Percentiles rank a stretch among this genome's conserved stretches.
Conservation (phyloP, 805 yeast genomes). For the Saccharomycopsis javanensis region DNA sequence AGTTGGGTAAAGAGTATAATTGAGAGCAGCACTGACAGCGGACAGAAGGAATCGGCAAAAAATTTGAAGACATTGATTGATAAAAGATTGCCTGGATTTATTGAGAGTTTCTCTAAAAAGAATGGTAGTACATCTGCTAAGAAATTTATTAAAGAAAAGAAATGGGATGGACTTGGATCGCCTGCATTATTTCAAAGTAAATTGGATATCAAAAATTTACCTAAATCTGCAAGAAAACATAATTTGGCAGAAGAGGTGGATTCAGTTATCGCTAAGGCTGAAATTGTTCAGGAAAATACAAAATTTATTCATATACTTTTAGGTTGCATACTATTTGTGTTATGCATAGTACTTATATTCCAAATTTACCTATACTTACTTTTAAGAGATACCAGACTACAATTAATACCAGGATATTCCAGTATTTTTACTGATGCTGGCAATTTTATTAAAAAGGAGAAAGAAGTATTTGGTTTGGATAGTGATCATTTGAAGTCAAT, state of each 20-base stretch:
- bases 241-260: not conserved
- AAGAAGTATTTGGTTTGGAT: not conserved
- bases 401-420: not conserved
- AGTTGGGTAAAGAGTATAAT: slow-evolving; percentile 89
- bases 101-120: not conserved
- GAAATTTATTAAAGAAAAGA: not conserved
- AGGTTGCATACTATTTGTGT: not conserved
- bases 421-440: not conserved
- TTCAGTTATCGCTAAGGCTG: not conserved
- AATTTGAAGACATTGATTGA: slow-evolving; percentile 34
- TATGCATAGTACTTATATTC: not conserved
- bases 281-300: not conserved
- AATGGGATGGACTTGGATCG: slow-evolving; percentile 9
- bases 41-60: slow-evolving; percentile 59
- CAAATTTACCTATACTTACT: not conserved
- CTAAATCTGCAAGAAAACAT: not conserved
- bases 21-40: slow-evolving; percentile 74
- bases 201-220: not conserved
- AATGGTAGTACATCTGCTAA: not conserved
- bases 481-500: not conserved
- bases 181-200: slow-evolving; percentile 12
- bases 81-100: slow-evolving; percentile 14
- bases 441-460: not conserved
- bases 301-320: not conserved
- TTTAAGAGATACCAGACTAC: not conserved